Evolutionary conservation across 345 rosid genomes (phyloP).

Genomic region (Eucalyptus leucophloia): DNA sequence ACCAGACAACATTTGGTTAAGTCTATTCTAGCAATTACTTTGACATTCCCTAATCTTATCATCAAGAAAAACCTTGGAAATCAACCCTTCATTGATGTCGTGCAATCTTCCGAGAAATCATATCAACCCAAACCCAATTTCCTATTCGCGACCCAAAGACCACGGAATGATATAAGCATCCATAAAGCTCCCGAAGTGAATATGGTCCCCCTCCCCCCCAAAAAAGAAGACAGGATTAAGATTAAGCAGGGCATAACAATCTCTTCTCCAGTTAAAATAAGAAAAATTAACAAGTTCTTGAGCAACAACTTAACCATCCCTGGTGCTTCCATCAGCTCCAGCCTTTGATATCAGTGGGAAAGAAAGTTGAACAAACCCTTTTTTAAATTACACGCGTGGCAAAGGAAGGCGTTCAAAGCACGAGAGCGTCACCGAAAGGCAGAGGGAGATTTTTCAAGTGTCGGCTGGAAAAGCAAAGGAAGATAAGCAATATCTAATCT

Average conservation of each 20-base stretch:
- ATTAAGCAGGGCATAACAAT: neutral
- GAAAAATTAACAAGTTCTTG: neutral
- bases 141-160: neutral
- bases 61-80: neutral
- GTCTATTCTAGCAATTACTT: neutral
- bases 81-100: neutral
- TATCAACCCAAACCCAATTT: neutral
- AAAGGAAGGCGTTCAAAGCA: neutral
- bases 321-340: neutral
- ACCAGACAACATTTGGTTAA: neutral
- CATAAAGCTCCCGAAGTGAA: neutral
- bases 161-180: neutral
- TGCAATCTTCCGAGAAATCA: neutral
- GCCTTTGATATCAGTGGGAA: neutral
- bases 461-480: neutral
- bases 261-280: neutral
- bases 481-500: neutral
- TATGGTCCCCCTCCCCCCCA: neutral
- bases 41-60: neutral
- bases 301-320: neutral
- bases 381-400: neutral
- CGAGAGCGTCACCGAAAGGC: neutral
- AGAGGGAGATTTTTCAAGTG: neutral
- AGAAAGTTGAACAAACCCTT: neutral
- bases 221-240: neutral